Conservation (phyloP, 1,284 basidiomycete genomes). For the Lentinula novae-zelandiae region DNA sequence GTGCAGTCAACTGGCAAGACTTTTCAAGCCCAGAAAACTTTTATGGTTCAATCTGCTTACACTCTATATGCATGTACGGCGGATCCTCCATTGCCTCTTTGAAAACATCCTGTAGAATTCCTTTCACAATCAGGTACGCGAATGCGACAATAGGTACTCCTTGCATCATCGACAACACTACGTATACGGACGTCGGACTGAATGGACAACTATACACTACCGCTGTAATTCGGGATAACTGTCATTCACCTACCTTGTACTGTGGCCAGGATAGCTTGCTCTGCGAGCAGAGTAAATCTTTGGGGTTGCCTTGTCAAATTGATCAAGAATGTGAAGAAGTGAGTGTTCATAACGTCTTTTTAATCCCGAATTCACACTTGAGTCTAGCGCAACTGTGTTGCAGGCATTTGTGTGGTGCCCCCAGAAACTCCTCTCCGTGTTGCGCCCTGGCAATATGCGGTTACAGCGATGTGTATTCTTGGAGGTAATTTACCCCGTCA, state of each 20-base stretch:
- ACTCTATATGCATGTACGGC: slow-evolving; percentile 52
- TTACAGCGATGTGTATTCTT: slow-evolving; percentile 10
- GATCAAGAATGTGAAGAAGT: slow-evolving; percentile 58
- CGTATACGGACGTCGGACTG: slow-evolving; percentile 49
- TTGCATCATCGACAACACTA: slow-evolving; percentile 60
- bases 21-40: slow-evolving; percentile 40
- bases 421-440: slow-evolving; percentile 26
- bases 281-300: slow-evolving; percentile 45
- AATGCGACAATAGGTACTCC: slow-evolving; percentile 51
- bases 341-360: slow-evolving; percentile 12
- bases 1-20: slow-evolving; percentile 38
- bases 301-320: slow-evolving; percentile 44
- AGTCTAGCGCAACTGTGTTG: slow-evolving; percentile 23
- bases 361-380: neutral
- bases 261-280: slow-evolving; percentile 46
- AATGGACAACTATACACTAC: slow-evolving; percentile 44
- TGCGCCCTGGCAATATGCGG: slow-evolving; percentile 15
- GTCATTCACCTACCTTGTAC: slow-evolving; percentile 48
- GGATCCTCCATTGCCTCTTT: slow-evolving; percentile 23
- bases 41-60: slow-evolving; percentile 61
- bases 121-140: slow-evolving; percentile 41
- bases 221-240: slow-evolving; percentile 61
- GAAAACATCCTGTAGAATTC: neutral
- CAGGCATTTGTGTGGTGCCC: slow-evolving; percentile 24
- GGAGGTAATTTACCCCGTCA: neutral